Base-by-base conservation (phyloP, 148 eudicot species). In the Amaranthus palmeri region DNA sequence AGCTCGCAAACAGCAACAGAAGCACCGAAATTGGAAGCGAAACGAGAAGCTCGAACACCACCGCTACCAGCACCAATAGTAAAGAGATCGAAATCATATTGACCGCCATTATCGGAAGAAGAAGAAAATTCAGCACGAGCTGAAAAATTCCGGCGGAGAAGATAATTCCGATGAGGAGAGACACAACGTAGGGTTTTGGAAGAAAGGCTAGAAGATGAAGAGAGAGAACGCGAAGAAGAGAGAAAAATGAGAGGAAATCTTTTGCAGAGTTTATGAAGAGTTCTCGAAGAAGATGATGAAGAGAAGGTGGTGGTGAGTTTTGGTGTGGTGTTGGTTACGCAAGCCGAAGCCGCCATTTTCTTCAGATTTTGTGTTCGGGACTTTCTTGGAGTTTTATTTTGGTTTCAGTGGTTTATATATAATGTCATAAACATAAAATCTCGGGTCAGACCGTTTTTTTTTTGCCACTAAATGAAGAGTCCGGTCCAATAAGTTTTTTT, bases 11-110 rank as follows among this genome's bases (percentile, higher is more conserved):
- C 87, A 43, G 97, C 99, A 14, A 86, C 96, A 9, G 84, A 74
- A 46, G 99, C 99, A n/a, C 97, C 97, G 41, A 77, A 90, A 80
- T 79, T 88, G 47, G 97, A 65, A 3, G 99, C 97, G 45, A 95
- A 90, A 12, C 97, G 92, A 4, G 99, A 83, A 65, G 96, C 99
- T 81, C 97, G 86, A 18, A 95, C 97, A 7, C 99, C 96, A 36
- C 99, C 99, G 46, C 97, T 92, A 0, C 99, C 97, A 7, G 97
- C 99, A 1, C 99, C 98, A 62, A 95, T 84, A 2, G 98, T 95
- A 72, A 95, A 91, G 41, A 95, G 83, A 76, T 95, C 98, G 70
- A 81, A 95, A 64, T 95, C 98, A 61, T 75, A 95, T 11, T 76
- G 75, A 5, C 78, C 81, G 64, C 88, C 88, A 54, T 83, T 79